These are phyloP conservation scores for Daldinia vernicosa DNA, from an alignment of 495 filamentous ascomycete genomes.

Conservation along the genomic window DNA sequence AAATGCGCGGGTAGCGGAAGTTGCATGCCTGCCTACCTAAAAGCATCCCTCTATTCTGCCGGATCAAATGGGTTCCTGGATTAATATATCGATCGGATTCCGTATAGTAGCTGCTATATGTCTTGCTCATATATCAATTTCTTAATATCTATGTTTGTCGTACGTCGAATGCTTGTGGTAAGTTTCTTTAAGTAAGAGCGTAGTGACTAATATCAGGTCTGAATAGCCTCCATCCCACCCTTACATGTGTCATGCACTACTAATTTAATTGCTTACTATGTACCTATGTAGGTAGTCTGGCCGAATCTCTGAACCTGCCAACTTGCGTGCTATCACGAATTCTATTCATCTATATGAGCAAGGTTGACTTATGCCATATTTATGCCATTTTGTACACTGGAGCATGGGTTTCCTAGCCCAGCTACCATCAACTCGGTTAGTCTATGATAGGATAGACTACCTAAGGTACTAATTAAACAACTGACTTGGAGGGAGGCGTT, in stretches of 20 bases:
- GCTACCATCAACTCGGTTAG: background rate
- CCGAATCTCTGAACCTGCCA: background rate
- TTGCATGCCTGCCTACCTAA: constrained; percentile 5
- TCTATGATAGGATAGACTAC: background rate
- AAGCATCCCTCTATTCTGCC: constrained; percentile 16
- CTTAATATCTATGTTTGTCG: background rate
- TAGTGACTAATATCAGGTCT: background rate
- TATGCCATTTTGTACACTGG: background rate
- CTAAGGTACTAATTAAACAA: background rate
- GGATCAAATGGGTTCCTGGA: background rate
- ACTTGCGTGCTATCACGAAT: background rate
- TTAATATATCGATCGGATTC: constrained; percentile 16
- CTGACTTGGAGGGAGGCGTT: background rate
- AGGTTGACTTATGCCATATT: background rate
- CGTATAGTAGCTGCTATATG: background rate
- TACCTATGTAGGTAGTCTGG: too few species aligned
- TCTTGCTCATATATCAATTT: background rate
- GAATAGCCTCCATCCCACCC: background rate
- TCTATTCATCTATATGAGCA: background rate
- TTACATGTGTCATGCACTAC: background rate
- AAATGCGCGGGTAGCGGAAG: constrained; percentile 3
- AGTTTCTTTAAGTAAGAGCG: background rate
- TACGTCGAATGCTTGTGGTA: constrained; percentile 1
- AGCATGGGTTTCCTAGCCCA: background rate
- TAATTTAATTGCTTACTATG: background rate